phyloP scores from a whole-genome alignment of 305 asterid species.

The Striga hermonthica region DNA sequence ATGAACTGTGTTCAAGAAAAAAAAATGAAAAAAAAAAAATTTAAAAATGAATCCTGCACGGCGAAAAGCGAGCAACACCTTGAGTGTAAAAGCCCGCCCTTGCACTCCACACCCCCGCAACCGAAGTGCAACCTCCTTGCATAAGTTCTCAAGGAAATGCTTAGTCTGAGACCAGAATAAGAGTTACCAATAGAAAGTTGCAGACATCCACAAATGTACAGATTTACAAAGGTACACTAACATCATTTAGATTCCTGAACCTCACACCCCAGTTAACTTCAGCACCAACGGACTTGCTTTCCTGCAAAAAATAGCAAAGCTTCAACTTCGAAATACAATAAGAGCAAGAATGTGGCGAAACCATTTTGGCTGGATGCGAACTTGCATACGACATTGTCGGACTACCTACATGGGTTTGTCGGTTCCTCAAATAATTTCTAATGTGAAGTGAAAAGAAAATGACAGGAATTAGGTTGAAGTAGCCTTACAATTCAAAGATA shows the following conservation, averaged over 20 bases:
- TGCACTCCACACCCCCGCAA: conserved; percentile 78
- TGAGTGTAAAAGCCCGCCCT: conserved; percentile 85
- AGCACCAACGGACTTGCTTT: conserved; percentile 90
- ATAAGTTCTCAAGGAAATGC: conserved; percentile 56
- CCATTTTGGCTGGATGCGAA: conserved; percentile 1
- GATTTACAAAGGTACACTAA: conserved; percentile 39
- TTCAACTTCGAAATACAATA: conserved; percentile 11
- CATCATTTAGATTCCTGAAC: conserved; percentile 77
- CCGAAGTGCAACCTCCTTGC: conserved; percentile 91
- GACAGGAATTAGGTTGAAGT: not conserved
- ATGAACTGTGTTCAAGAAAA: conserved; percentile 24
- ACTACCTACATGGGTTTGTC: conserved; percentile 13
- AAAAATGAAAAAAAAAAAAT: not conserved
- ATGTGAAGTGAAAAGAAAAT: conserved; percentile 21
- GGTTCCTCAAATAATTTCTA: conserved; percentile 5
- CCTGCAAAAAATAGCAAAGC: conserved; percentile 50
- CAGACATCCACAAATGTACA: conserved; percentile 9
- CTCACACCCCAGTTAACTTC: conserved; percentile 99
- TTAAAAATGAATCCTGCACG: not conserved
- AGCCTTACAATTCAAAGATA: conserved; percentile 14
- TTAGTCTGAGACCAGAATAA: conserved; percentile 55
- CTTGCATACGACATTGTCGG: conserved; percentile 11
- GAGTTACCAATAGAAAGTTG: conserved; percentile 26
- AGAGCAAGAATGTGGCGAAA: not conserved
- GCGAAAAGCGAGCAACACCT: conserved; percentile 48